These are phyloP conservation scores for Xerocomellus dryophilus DNA, from an alignment of 768 basidiomycete species.

Conservation along the genomic window DNA sequence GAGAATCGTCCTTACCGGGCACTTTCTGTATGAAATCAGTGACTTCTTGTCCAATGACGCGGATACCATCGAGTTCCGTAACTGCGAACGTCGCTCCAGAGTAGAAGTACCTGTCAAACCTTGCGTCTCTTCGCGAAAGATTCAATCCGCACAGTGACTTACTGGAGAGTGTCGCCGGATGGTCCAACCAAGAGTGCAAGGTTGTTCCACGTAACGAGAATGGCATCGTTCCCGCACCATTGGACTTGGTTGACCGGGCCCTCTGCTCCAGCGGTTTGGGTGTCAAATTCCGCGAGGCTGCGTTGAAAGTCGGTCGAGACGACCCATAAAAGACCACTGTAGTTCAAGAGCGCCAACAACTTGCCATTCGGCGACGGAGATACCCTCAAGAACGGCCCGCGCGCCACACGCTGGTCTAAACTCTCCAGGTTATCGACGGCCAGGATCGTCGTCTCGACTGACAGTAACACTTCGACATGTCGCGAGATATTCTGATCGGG, in stretches of 20 bases:
- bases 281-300: slow-evolving; percentile 84
- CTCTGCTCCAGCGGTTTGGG: slow-evolving; percentile 51
- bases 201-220: slow-evolving; percentile 79
- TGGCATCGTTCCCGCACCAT: slow-evolving; percentile 97
- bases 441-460: slow-evolving; percentile 75
- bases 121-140: slow-evolving; percentile 7
- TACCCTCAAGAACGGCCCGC: slow-evolving; percentile 86
- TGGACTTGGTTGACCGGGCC: slow-evolving; percentile 69
- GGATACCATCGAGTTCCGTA: slow-evolving; percentile 86
- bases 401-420: slow-evolving; percentile 81
- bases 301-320: slow-evolving; percentile 93
- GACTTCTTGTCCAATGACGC: slow-evolving; percentile 74
- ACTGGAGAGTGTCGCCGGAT: slow-evolving; percentile 83
- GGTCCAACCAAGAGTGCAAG: slow-evolving; percentile 87
- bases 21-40: slow-evolving; percentile 95
- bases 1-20: slow-evolving; percentile 53
- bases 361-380: slow-evolving; percentile 93
- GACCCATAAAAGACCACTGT: slow-evolving; percentile 76
- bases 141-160: slow-evolving; percentile 28
- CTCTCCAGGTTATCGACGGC: slow-evolving; percentile 87
- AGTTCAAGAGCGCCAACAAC: slow-evolving; percentile 80
- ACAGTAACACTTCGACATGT: slow-evolving; percentile 86
- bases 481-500: slow-evolving; percentile 87
- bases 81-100: slow-evolving; percentile 70
- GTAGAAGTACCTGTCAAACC: slow-evolving; percentile 68